phyloP scores from a whole-genome alignment of 2,329 filamentous ascomycete genomes.

The Leptosphaerulina australis region DNA sequence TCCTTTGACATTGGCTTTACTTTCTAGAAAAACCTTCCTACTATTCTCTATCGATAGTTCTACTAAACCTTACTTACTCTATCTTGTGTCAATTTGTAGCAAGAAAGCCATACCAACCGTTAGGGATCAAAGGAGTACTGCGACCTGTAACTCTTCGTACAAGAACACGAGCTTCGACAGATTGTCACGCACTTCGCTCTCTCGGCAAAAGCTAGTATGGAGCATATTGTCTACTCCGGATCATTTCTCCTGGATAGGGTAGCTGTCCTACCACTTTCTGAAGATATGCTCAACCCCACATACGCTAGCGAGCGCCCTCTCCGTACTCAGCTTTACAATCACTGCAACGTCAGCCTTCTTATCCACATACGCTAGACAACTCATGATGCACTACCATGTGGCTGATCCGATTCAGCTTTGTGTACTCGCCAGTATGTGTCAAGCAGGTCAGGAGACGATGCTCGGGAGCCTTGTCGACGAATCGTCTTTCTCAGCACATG shows the following conservation, averaged over 20 bases:
- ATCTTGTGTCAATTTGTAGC: background rate
- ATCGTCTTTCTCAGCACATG: conserved; percentile 15
- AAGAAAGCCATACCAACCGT: background rate
- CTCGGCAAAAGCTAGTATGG: background rate
- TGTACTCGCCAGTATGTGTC: conserved; percentile 18
- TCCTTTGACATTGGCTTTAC: too few relatives aligned
- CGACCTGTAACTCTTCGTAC: background rate
- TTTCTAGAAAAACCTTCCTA: too few relatives aligned
- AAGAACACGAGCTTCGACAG: background rate
- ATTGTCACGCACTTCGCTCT: background rate
- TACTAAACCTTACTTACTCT: background rate
- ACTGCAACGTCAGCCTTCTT: conserved; percentile 29
- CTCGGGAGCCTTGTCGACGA: conserved; percentile 10
- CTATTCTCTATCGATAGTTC: background rate
- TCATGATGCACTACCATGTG: conserved; percentile 23
- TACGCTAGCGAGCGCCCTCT: conserved; percentile 32
- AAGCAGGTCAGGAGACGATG: conserved; percentile 24
- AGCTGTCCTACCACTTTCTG: conserved; percentile 18
- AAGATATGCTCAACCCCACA: conserved; percentile 34
- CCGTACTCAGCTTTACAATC: conserved; percentile 24
- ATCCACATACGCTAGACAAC: conserved; percentile 42
- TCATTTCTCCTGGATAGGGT: conserved; percentile 28
- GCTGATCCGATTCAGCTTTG: conserved; percentile 2
- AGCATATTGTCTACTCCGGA: conserved; percentile 16
- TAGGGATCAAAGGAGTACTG: background rate